These are phyloP conservation scores for Noccaea caerulescens DNA, from an alignment of 345 rosid genomes.

Conservation along the genomic window DNA sequence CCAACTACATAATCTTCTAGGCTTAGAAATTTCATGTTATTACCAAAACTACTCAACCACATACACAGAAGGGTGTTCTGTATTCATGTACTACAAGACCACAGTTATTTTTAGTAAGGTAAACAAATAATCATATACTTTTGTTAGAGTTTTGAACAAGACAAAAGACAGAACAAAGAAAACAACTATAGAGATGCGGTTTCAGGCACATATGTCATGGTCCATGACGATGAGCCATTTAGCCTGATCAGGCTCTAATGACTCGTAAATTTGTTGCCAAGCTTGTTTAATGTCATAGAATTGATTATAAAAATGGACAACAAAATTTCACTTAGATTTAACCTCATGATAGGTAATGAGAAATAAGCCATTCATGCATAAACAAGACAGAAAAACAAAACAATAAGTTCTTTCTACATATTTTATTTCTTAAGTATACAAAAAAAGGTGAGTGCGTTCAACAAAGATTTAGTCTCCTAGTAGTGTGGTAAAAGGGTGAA, in stretches of 20 bases:
- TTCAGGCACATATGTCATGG: background rate
- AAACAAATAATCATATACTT: background rate
- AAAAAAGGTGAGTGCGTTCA: constrained; percentile 15
- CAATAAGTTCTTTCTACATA: constrained; percentile 19
- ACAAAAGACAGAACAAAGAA: background rate
- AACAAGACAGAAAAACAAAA: background rate
- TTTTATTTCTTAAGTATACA: constrained; percentile 35
- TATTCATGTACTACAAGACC: background rate
- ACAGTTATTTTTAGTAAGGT: background rate
- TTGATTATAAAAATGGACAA: background rate
- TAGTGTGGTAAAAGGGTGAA: constrained; percentile 13
- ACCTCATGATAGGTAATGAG: background rate
- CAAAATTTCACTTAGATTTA: background rate
- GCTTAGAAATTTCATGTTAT: background rate
- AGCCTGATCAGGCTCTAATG: background rate
- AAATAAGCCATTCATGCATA: background rate
- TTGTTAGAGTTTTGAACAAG: background rate
- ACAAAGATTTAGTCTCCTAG: constrained; percentile 8
- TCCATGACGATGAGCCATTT: background rate
- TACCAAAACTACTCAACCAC: constrained; percentile 11
- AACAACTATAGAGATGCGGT: background rate
- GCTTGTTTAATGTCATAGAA: background rate
- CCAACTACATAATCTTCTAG: constrained; percentile 14
- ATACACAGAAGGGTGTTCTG: background rate
- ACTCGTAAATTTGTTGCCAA: background rate